Evolutionary conservation across 306 rosid genomes (phyloP), one percentile per base, ranked within the genome.

Genomic region (Abrus pulchellus): DNA sequence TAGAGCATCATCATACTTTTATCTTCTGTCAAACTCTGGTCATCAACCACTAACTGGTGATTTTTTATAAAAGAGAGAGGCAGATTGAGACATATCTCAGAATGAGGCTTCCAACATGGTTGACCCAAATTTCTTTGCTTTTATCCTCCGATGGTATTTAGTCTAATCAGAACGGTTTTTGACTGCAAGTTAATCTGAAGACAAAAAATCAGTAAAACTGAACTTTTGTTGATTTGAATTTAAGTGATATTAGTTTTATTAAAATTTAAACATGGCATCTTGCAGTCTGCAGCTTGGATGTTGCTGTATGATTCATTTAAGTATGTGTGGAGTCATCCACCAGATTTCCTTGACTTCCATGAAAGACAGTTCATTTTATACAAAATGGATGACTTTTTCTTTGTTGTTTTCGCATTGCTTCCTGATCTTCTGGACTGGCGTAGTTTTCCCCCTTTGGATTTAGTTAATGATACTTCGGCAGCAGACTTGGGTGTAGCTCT

Each of bases 281-380:
- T 55, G 9, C 55, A 47, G 9, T 76, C 55, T 33, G 74, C 71
- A 82, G 62, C 85, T 11, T 56, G 50, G 40, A 74, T 64, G 40
- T 72, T 63, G 53, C 61, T 40, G 53, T 75, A 36, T 33, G 72
- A 52, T 82, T 68, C 71, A 60, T 72, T 8, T 48, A 20, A 62
- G 53, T 20, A 48, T 57, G 48, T 47, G 3, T 11, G 63, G 74
- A 80, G 45, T 85, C 78, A 79, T 59, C 52, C 54, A 3, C 68
- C 48, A 61, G 13, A 74, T 84, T 76, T 68, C 80, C 67, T 77
- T 36, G 53, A 59, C 56, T 48, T 83, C 50, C 11, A 32, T 82
- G 14, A 55, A 61, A 90, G 50, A 62, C 67, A 85, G 5, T 14
- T 87, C 50, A 80, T 62, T 77, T 53, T 59, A 78, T 79, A 38